These are phyloP conservation scores for Boechera retrofracta DNA, from an alignment of 345 rosid species.

Conservation along the genomic window DNA sequence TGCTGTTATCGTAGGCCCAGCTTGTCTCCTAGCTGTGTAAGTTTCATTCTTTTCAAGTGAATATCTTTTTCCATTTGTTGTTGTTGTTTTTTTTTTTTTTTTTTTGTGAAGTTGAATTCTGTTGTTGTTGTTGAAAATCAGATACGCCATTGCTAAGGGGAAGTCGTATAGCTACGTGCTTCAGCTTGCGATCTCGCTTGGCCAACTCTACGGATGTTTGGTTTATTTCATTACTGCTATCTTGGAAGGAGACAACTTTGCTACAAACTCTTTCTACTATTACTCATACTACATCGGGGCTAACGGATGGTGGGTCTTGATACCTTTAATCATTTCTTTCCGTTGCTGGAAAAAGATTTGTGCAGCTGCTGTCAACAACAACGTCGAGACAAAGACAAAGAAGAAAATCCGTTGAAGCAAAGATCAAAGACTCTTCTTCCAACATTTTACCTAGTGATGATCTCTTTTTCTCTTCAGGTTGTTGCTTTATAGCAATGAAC, in stretches of 20 bases:
- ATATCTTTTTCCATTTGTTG: not conserved
- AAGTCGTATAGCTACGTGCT: constrained; percentile 84
- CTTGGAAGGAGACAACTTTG: constrained; percentile 87
- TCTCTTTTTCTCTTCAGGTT: constrained; percentile 12
- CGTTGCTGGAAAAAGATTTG: constrained; percentile 89
- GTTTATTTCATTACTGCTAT: constrained; percentile 78
- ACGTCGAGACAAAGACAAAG: constrained; percentile 59
- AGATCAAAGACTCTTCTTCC: not conserved
- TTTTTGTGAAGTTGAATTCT: not conserved
- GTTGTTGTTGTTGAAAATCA: constrained; percentile 38
- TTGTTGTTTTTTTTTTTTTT: not conserved
- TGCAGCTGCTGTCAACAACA: constrained; percentile 51
- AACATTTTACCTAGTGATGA: constrained; percentile 11
- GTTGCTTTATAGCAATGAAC: not conserved
- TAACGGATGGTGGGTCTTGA: constrained; percentile 74
- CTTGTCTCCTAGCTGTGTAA: constrained; percentile 80
- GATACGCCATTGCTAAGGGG: constrained; percentile 78
- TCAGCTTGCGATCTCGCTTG: constrained; percentile 81
- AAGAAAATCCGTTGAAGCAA: constrained; percentile 37
- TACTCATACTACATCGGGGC: constrained; percentile 71
- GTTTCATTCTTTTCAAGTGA: constrained; percentile 22
- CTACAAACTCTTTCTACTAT: constrained; percentile 63
- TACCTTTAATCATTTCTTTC: constrained; percentile 63
- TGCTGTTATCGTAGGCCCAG: constrained; percentile 87
- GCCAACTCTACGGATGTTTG: constrained; percentile 88